Base-by-base conservation (phyloP, 1,284 basidiomycete species). In the Hypsizygus ulmarius region DNA sequence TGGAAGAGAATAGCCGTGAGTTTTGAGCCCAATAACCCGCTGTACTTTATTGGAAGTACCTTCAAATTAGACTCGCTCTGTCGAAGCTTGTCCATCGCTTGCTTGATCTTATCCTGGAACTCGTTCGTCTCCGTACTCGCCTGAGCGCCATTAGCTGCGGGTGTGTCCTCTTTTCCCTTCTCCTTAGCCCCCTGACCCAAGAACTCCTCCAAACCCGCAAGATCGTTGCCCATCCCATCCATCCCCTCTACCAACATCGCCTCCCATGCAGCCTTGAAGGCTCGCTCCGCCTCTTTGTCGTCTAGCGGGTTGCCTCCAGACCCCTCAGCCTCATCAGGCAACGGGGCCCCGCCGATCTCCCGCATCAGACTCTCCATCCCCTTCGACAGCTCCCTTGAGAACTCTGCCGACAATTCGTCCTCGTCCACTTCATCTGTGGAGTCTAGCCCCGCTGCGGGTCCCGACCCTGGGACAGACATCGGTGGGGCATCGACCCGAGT, bases 291-390 rank as follows among this genome's bases (percentile, higher is more conserved):
- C 34, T 75, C 67, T 29, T 65, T 64, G 21, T 62, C 63, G 8
- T 56, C 64, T 44, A 66, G 64, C 44, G 59, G 49, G 9, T 48
- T 49, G 15, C 45, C 43, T 16, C 32, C 55, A n/a, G 47, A 54
- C 14, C 47, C 45, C 7, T 42, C 49, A 33, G 37, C 14, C 55
- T 59, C 41, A 28, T 57, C 21, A 58, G 52, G 62, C n/a, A 59
- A 59, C 14, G 67, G 64, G 27, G 68, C 69, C 4, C 65, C 67
- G 9, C 66, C 70, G 12, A 96, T 73, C 59, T 84, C 86, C 15
- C 77, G 75, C 74, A 97, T 82, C 38, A 97, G 75, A n/a, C 72
- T 73, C 63, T 93, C 90, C 93, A 97, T 96, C 27, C 82, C 87
- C 60, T 79, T 75, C 5, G 85, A 82, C 37, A 97, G 74, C 61